Evolutionary conservation across 805 yeast genomes (phyloP).

Genomic region (Kazachstania viticola): DNA sequence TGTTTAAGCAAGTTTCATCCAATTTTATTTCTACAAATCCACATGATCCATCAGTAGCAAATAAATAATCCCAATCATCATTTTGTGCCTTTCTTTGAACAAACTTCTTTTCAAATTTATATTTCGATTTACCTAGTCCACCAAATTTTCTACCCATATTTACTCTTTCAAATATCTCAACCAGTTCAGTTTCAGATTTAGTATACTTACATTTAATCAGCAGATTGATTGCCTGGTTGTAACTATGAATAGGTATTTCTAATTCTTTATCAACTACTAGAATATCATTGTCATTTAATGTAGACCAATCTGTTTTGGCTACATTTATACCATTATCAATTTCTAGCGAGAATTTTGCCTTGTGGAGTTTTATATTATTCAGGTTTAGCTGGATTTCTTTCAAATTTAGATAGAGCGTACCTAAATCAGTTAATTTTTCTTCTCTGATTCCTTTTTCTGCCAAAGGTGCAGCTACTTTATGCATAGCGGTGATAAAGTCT

Average conservation of each 20-base stretch:
- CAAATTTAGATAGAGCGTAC: slow-evolving; percentile 43
- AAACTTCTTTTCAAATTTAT: slow-evolving; percentile 31
- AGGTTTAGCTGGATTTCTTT: slow-evolving; percentile 37
- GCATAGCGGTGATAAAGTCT: neutral
- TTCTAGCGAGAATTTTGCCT: slow-evolving; percentile 40
- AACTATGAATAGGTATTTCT: slow-evolving; percentile 36
- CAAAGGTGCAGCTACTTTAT: neutral
- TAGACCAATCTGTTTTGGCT: slow-evolving; percentile 46
- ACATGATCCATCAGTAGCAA: slow-evolving; percentile 85
- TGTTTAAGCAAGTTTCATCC: slow-evolving; percentile 9
- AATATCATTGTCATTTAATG: slow-evolving; percentile 18
- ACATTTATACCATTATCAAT: slow-evolving; percentile 76
- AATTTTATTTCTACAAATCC: slow-evolving; percentile 58
- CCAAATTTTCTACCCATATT: slow-evolving; percentile 30
- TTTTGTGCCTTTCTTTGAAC: slow-evolving; percentile 36
- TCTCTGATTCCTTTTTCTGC: neutral
- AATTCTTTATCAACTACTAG: slow-evolving; percentile 57
- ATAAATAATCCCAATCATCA: slow-evolving; percentile 50
- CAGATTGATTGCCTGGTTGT: slow-evolving; percentile 46
- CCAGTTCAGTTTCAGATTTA: slow-evolving; percentile 34
- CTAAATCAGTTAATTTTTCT: slow-evolving; percentile 20
- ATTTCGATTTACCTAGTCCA: slow-evolving; percentile 26
- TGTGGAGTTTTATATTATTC: slow-evolving; percentile 34
- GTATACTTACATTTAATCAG: slow-evolving; percentile 61
- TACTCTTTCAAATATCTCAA: slow-evolving; percentile 50